phyloP scores from a whole-genome alignment of 768 basidiomycete species.

The Naganishia friedmannii region DNA sequence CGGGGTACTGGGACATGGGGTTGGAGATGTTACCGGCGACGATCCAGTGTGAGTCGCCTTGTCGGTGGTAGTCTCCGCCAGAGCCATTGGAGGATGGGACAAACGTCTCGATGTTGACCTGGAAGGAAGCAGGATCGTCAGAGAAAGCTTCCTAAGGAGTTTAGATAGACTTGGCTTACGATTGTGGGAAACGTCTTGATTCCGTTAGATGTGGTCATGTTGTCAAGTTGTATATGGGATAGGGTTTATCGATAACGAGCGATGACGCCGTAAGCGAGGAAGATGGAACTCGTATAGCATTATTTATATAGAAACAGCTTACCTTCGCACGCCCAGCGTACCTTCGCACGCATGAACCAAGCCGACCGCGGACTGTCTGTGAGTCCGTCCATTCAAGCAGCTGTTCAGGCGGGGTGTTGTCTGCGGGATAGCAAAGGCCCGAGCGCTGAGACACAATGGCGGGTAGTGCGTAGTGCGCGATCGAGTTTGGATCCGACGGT shows the following conservation, averaged over 20 bases:
- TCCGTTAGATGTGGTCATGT: constrained; percentile 21
- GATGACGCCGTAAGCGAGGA: neutral
- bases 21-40: constrained; percentile 51
- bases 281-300: neutral
- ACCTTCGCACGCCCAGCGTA: too few relatives aligned
- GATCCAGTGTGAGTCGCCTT: constrained; percentile 51
- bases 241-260: neutral
- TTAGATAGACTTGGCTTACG: neutral
- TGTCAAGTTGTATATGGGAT: neutral
- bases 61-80: constrained; percentile 53
- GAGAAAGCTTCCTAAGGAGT: neutral
- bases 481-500: too few relatives aligned
- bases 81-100: constrained; percentile 51
- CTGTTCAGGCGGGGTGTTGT: too few relatives aligned
- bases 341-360: too few relatives aligned
- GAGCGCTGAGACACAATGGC: too few relatives aligned
- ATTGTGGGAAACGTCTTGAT: constrained; percentile 28
- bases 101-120: constrained; percentile 52
- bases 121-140: neutral
- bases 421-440: too few relatives aligned
- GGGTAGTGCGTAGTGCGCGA: too few relatives aligned
- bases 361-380: too few relatives aligned
- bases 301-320: neutral
- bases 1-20: constrained; percentile 51
- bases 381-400: too few relatives aligned